These are phyloP conservation scores for Phascolomyces articulosus DNA, from an alignment of 371 early-diverging fungal genomes.

Conservation along the genomic window DNA sequence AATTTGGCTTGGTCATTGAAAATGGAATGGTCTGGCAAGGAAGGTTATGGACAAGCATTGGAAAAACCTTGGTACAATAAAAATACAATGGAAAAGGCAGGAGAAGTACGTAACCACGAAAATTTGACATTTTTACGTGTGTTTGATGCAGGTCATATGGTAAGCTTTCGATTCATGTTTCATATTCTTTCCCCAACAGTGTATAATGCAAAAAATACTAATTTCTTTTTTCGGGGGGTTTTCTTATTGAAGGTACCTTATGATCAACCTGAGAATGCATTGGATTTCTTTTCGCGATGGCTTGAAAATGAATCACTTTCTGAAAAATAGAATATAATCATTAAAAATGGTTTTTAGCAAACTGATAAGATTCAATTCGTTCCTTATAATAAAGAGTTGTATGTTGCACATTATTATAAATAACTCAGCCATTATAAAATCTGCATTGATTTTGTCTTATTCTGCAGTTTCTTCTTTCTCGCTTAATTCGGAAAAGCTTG, in stretches of 20 bases:
- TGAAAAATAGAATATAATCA: no score
- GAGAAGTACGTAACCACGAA: constrained; percentile 69
- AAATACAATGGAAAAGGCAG: constrained; percentile 53
- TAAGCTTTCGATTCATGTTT: constrained; percentile 8
- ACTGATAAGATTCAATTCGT: background rate
- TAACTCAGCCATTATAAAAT: no score
- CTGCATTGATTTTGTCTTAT: no score
- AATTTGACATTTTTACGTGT: constrained; percentile 80
- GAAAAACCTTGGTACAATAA: constrained; percentile 53
- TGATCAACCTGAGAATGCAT: constrained; percentile 63
- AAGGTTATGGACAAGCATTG: constrained; percentile 63
- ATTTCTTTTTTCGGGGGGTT: no score
- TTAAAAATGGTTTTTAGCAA: no score
- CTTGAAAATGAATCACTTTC: constrained; percentile 28
- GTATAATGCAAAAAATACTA: background rate
- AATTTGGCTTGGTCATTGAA: constrained; percentile 85
- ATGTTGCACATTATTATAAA: no score
- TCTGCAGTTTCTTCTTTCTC: no score
- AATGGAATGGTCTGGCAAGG: constrained; percentile 80
- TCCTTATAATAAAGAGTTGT: background rate
- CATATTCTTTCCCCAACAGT: background rate
- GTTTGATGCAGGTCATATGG: constrained; percentile 92
- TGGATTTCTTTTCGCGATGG: constrained; percentile 66
- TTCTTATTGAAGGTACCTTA: constrained; percentile 71
- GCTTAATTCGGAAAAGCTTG: no score